These are phyloP conservation scores for Azolla pinnata DNA, from an alignment of 75 land plant species.

Conservation along the genomic window DNA sequence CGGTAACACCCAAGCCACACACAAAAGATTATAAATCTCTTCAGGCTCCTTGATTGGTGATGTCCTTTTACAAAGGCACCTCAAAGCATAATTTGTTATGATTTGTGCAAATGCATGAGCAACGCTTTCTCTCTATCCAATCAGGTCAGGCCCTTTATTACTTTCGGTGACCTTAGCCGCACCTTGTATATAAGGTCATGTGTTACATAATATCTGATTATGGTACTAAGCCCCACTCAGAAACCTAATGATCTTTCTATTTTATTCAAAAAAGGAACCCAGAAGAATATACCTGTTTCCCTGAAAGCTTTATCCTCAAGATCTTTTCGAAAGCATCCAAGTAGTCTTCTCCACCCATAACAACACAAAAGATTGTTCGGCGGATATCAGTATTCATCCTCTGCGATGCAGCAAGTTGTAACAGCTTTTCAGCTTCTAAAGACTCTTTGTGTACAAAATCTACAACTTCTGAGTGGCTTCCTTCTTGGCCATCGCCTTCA, in stretches of 20 bases:
- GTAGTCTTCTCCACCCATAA: constrained; percentile 94
- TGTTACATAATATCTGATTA: no score
- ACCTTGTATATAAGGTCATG: background rate
- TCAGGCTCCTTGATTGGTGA: no score
- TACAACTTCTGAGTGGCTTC: constrained; percentile 5
- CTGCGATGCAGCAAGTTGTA: constrained; percentile 80
- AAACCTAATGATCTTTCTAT: background rate
- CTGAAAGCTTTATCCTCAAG: constrained; percentile 69
- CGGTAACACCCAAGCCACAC: no score
- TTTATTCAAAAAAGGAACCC: background rate
- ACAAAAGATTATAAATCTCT: no score
- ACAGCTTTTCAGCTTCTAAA: constrained; percentile 70
- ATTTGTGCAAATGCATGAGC: background rate
- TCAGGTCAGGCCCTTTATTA: background rate
- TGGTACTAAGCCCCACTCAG: background rate
- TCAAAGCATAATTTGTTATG: no score
- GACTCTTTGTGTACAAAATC: constrained; percentile 55
- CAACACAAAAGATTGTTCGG: constrained; percentile 75
- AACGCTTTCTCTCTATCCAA: background rate
- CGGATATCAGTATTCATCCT: constrained; percentile 94
- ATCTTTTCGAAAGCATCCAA: constrained; percentile 94
- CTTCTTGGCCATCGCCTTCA: constrained; percentile 3
- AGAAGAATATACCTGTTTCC: constrained; percentile 58
- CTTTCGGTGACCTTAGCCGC: background rate
- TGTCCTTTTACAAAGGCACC: no score